These are phyloP conservation scores for Phialemoniopsis sp. DNA, from an alignment of 2,329 filamentous ascomycete species.

Conservation along the genomic window DNA sequence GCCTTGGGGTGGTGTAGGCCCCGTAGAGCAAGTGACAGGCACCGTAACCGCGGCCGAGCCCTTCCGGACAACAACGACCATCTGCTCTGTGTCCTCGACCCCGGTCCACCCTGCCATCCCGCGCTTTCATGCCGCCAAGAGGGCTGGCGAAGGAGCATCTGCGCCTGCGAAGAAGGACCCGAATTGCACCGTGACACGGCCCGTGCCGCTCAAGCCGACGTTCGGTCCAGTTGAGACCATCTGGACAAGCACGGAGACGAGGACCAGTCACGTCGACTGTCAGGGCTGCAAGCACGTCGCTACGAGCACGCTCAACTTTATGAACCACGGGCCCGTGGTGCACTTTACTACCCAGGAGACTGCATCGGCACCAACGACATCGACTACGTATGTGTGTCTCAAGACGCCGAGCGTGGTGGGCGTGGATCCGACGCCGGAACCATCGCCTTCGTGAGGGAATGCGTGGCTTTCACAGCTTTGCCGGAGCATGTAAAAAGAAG, in stretches of 20 bases:
- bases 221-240: conserved; percentile 10
- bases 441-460: too few species aligned
- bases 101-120: neutral
- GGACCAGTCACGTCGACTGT: conserved; percentile 17
- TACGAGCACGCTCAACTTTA: neutral
- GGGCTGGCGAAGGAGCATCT: neutral
- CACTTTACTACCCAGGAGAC: conserved; percentile 6
- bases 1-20: conserved; percentile 4
- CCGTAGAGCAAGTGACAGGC: conserved; percentile 4
- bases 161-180: neutral
- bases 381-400: neutral
- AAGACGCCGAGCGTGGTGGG: neutral
- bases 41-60: conserved; percentile 8
- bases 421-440: too few species aligned
- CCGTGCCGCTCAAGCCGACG: neutral
- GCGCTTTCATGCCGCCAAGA: neutral
- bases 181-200: conserved; percentile 1
- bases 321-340: conserved; percentile 5
- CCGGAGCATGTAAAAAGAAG: too few species aligned
- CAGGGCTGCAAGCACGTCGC: conserved; percentile 14
- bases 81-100: neutral
- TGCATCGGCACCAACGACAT: neutral
- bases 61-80: conserved; percentile 6
- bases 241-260: conserved; percentile 18
- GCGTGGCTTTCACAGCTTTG: too few species aligned